Evolutionary conservation across 2,329 filamentous ascomycete genomes (phyloP).

Genomic region (Chaetomiaceae sp.): DNA sequence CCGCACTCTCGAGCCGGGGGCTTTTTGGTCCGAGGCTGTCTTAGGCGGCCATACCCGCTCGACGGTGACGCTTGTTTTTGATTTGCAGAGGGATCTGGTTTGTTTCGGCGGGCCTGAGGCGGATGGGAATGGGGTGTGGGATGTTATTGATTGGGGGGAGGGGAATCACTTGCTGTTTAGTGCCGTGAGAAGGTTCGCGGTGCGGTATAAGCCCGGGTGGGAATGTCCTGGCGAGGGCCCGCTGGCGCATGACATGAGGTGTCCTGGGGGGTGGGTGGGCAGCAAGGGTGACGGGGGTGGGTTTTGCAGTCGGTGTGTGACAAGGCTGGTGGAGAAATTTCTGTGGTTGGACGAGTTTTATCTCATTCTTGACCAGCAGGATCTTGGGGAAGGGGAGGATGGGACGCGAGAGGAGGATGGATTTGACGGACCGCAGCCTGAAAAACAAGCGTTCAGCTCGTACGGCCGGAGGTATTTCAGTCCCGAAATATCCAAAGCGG

Average conservation of each 20-base stretch:
- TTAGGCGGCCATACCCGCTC: background rate
- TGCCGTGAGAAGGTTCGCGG: conserved; percentile 11
- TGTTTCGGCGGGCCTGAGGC: conserved; percentile 6
- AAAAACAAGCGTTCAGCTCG: conserved; percentile 6
- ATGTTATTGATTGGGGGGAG: conserved; percentile 9
- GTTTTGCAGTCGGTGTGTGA: conserved; percentile 16
- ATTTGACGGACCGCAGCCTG: background rate
- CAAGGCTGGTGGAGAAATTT: conserved; percentile 15
- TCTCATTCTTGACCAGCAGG: conserved; percentile 11
- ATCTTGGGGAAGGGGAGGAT: background rate
- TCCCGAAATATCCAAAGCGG: background rate
- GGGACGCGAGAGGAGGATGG: background rate
- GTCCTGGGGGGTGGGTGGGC: background rate
- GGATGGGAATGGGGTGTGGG: background rate
- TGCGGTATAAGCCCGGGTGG: conserved; percentile 13
- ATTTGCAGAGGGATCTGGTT: conserved; percentile 2
- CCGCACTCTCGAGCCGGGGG: conserved; percentile 1
- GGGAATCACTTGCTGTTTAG: conserved; percentile 15
- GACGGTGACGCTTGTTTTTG: conserved; percentile 6
- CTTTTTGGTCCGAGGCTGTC: background rate
- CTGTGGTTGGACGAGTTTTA: conserved; percentile 16
- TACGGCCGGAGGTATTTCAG: conserved; percentile 14
- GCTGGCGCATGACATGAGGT: conserved; percentile 7
- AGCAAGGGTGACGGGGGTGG: background rate
- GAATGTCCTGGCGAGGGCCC: conserved; percentile 1